Conservation (phyloP, 768 basidiomycete genomes). For the Lentinula detonsa region DNA sequence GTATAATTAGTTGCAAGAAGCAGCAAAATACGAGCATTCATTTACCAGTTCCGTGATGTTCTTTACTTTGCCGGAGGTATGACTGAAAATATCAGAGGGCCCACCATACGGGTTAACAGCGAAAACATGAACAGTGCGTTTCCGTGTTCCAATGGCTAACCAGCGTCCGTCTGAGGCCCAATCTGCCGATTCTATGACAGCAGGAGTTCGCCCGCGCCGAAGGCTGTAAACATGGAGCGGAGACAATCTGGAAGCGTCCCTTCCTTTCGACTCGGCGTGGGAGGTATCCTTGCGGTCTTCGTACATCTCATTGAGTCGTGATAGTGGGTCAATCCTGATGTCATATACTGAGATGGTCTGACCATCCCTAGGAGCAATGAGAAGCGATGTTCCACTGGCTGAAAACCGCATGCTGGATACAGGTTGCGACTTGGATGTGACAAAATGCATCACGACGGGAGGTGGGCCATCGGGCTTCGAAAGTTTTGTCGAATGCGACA, state of each 20-base stretch:
- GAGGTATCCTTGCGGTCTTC: neutral
- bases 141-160: conserved; percentile 61
- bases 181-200: conserved; percentile 47
- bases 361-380: conserved; percentile 50
- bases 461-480: conserved; percentile 5
- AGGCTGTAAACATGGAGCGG: conserved; percentile 63
- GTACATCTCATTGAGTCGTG: neutral
- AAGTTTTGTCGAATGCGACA: neutral
- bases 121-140: conserved; percentile 67
- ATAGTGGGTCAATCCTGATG: conserved; percentile 19
- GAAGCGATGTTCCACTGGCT: conserved; percentile 44
- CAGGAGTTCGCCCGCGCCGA: conserved; percentile 65
- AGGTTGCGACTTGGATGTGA: conserved; percentile 39
- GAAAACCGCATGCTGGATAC: conserved; percentile 46
- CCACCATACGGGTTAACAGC: conserved; percentile 76
- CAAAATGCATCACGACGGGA: conserved; percentile 39
- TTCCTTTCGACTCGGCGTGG: neutral
- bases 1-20: neutral
- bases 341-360: conserved; percentile 45
- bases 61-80: conserved; percentile 50
- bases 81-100: conserved; percentile 52
- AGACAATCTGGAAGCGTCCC: neutral
- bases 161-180: conserved; percentile 60
- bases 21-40: conserved; percentile 9
- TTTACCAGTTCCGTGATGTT: conserved; percentile 46